Base-by-base conservation (phyloP, 805 yeast genomes). In the Jamesozyma hellenica region DNA sequence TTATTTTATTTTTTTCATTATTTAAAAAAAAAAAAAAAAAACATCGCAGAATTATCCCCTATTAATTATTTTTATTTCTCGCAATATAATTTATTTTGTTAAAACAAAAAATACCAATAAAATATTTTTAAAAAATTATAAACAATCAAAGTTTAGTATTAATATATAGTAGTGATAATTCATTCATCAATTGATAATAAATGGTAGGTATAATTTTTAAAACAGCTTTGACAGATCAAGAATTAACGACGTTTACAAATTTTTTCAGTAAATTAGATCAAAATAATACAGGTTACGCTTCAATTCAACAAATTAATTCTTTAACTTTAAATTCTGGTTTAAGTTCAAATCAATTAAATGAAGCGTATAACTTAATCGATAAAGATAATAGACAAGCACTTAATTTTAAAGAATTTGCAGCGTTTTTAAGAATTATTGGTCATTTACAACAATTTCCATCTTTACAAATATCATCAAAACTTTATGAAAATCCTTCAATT, bases 291-390 rank as follows among this genome's bases (percentile, higher is more conserved):
- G 95, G 95, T 4, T 69, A 79, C 26, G 82, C 90, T 41, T 82
- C 96, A 3, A 97, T 97, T 19, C 87, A 82, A 29, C 77, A 78
- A 33, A 84, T 95, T 10, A 75, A 92, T 47, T 70, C 83, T 10
- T 70, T 94, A 7, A 76, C 92, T 46, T 94, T 85, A 51, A 82
- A 82, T 43, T 78, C 92, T 4, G 94, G 94, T 1, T 68, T 92
- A 36, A 78, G 92, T 6, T 81, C 92, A 4, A 67, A 78, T 14
- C 64, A 74, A 21, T 67, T 92, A 28, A 94, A 95, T 9, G 88
- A 84, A 60, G 79, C 92, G 46, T 92, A 97, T 97, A 87, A 82
- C 59, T 57, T 82, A 29, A 87, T 95, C 12, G 99, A 92, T 62
- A 72, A 74, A 11, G 79, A 77, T 41, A 84, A 85, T 63, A 70